Evolutionary conservation across 768 basidiomycete genomes (phyloP).

Genomic region (Suillus subalutaceus): DNA sequence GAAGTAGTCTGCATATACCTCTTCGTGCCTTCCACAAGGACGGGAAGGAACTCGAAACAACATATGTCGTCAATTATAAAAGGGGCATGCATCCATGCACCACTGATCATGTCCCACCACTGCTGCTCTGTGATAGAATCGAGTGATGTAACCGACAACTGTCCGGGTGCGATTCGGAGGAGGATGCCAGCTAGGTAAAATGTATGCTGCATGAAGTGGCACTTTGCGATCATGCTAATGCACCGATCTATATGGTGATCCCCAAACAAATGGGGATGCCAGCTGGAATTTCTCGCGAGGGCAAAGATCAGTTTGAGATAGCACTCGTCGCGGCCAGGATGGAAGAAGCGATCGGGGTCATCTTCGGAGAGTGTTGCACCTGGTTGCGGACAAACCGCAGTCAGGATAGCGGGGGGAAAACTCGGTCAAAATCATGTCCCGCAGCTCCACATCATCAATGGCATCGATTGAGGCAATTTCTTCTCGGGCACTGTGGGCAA

Average conservation of each 20-base stretch:
- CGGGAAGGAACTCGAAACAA: not conserved
- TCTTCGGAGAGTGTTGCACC: not conserved
- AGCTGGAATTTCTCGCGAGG: not conserved
- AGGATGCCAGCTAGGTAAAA: not conserved
- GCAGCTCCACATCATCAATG: not conserved
- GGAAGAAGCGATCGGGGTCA: not conserved
- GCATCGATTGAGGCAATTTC: not conserved
- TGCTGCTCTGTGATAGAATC: not conserved
- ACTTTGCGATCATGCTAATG: not conserved
- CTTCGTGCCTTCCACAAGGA: not conserved
- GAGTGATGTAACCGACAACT: not conserved
- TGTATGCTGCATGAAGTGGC: not conserved
- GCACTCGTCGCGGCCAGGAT: rapidly evolving
- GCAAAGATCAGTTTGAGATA: not conserved
- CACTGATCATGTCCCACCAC: not conserved
- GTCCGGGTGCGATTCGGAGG: not conserved
- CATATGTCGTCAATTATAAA: not conserved
- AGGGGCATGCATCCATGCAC: not conserved
- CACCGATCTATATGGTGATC: not conserved
- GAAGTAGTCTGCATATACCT: not conserved
- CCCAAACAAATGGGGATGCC: not conserved
- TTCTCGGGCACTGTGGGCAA: not conserved
- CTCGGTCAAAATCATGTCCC: not conserved
- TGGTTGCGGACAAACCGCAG: not conserved
- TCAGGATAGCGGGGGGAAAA: not conserved